Percentiles rank a stretch among this genome's conserved stretches.
Evolutionary conservation across 1,139 yeast species (phyloP).

Genomic region (Hyphopichia buzzinii): DNA sequence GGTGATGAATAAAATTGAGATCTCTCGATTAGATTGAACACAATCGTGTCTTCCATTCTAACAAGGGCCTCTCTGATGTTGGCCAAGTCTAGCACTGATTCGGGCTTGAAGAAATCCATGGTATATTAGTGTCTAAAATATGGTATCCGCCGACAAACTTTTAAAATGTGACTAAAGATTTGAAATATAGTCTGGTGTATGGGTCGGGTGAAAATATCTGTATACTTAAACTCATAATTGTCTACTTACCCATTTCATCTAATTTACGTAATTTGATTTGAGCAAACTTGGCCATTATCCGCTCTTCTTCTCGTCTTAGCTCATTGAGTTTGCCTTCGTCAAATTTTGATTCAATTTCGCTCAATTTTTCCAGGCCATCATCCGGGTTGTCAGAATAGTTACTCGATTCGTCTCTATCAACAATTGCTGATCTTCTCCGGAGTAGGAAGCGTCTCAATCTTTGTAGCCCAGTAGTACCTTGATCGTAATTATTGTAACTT

Average conservation of each 20-base stretch:
- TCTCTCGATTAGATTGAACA: conserved; percentile 87
- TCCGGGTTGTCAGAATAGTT: background rate
- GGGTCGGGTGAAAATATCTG: no score
- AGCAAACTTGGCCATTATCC: conserved; percentile 34
- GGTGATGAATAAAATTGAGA: conserved; percentile 82
- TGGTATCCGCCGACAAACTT: no score
- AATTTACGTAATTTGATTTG: conserved; percentile 22
- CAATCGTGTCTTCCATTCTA: conserved; percentile 94
- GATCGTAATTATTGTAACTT: conserved; percentile 55
- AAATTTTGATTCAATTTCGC: background rate
- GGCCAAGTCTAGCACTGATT: conserved; percentile 72
- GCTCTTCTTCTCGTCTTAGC: conserved; percentile 25
- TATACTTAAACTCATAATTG: no score
- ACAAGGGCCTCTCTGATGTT: conserved; percentile 84
- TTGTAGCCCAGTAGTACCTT: conserved; percentile 25
- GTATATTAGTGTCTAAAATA: background rate
- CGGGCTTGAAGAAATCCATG: conserved; percentile 87
- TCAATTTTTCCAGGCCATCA: conserved; percentile 3
- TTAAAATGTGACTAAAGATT: no score
- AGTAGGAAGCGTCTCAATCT: conserved; percentile 59
- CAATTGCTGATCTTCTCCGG: conserved; percentile 47
- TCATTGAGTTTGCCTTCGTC: conserved; percentile 15
- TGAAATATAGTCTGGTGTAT: no score
- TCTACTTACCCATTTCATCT: conserved; percentile 7
- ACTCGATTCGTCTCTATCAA: conserved; percentile 14